Evolutionary conservation across 1,284 basidiomycete species (phyloP), one percentile per base, ranked within the genome.

Genomic region (Agroathelia rolfsii): DNA sequence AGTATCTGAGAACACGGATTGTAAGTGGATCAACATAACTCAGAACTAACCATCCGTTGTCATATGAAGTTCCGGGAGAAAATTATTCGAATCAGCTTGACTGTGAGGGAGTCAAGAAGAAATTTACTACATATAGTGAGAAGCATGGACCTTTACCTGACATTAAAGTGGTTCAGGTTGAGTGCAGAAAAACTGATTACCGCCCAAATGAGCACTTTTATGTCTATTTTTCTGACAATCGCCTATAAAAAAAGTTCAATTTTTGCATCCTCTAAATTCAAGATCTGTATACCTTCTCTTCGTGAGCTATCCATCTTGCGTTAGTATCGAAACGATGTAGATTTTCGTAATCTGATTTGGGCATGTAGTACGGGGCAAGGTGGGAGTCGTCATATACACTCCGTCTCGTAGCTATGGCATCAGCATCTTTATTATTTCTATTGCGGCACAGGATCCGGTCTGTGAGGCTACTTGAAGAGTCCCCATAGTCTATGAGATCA

Each of bases 21-120:
- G 19, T 11, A 35, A 28, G 12, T 24, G 10, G 7, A n/a, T 19
- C n/a, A 4, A 32, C 4, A 10, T 14, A 6, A 9, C 5, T 20
- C 19, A 20, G 10, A n/a, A 35, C 44, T 16, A 38, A 58, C 64
- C 72, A 40, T 80, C 49, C 0, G 74, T 81, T 4, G 64, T 73
- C 51, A 80, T 47, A 4, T 54, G 43, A 6, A 84, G 56, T 49
- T 85, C 79, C 0, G 56, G 48, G n/a, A 85, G 59, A 44, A 86
- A 66, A 44, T 69, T 73, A 43, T 78, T 71, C 2, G 76, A 66
- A 45, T 80, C 82, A 2, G 80, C 80, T 46, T 76, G 69, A n/a
- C 52, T 55, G 34, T 79, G 48, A 44, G 77, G 77, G 33, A 44
- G 35, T 66, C n/a, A n/a, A n/a, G n/a, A n/a, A n/a, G n/a, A n/a